These are phyloP conservation scores for Russula olivacea DNA, from an alignment of 768 basidiomycete genomes.

Conservation along the genomic window DNA sequence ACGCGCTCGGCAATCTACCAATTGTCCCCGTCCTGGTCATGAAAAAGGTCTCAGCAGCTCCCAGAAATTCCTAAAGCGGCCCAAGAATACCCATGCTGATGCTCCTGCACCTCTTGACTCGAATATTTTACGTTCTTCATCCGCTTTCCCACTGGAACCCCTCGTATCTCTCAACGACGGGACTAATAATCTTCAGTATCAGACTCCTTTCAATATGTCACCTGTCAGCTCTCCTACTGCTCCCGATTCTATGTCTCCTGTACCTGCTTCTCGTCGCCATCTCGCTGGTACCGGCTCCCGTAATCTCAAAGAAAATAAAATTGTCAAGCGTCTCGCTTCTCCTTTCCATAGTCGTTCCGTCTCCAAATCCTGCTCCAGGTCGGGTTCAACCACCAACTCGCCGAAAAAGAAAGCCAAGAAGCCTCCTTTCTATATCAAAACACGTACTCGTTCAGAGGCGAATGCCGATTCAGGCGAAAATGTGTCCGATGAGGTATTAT, in stretches of 20 bases:
- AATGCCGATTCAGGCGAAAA: slow-evolving; percentile 6
- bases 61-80: slow-evolving; percentile 33
- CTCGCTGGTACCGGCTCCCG: slow-evolving; percentile 38
- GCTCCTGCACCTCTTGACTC: slow-evolving; percentile 6
- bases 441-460: slow-evolving; percentile 38
- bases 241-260: slow-evolving; percentile 39
- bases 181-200: slow-evolving; percentile 26
- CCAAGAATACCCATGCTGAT: slow-evolving; percentile 28
- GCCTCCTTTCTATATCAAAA: slow-evolving; percentile 31
- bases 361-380: slow-evolving; percentile 38
- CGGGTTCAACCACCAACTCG: slow-evolving; percentile 24
- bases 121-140: background rate
- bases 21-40: slow-evolving; percentile 23
- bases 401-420: slow-evolving; percentile 23
- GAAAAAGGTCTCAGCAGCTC: slow-evolving; percentile 9
- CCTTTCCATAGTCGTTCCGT: slow-evolving; percentile 44
- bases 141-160: slow-evolving; percentile 7
- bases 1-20: slow-evolving; percentile 38
- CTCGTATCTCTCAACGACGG: slow-evolving; percentile 22
- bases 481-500: background rate
- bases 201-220: slow-evolving; percentile 24
- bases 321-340: slow-evolving; percentile 33
- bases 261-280: slow-evolving; percentile 35
- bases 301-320: slow-evolving; percentile 38
- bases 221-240: slow-evolving; percentile 25